These are phyloP conservation scores for Forsythia suspensa DNA, from an alignment of 257 asterid genomes.

Conservation along the genomic window DNA sequence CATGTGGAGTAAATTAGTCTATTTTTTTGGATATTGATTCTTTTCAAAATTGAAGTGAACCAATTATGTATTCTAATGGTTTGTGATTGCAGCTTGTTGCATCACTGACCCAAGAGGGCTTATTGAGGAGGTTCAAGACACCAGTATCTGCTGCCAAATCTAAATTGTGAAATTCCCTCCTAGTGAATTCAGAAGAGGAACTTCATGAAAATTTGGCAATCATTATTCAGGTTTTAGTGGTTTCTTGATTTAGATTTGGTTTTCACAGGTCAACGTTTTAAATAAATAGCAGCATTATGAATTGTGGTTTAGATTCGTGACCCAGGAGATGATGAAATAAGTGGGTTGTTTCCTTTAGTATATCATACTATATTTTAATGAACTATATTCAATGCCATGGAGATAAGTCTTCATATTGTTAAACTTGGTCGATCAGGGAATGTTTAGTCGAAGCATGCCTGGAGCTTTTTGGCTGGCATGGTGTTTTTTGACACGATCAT, in stretches of 20 bases:
- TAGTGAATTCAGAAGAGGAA: constrained; percentile 12
- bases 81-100: constrained; percentile 60
- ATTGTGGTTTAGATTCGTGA: neutral
- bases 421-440: neutral
- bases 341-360: neutral
- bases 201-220: neutral
- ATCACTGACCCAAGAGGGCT: constrained; percentile 84
- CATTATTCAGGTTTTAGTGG: neutral
- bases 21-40: neutral
- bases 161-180: constrained; percentile 39
- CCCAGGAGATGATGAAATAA: neutral
- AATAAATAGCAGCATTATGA: constrained; percentile 2
- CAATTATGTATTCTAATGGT: neutral
- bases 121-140: constrained; percentile 54
- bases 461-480: too few species aligned
- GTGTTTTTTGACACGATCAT: neutral
- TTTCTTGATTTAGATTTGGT: neutral
- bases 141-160: constrained; percentile 40
- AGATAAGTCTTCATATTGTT: neutral
- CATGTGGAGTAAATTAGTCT: neutral
- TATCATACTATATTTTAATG: neutral
- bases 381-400: neutral
- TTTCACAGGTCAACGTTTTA: neutral
- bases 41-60: neutral
- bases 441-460: neutral